Evolutionary conservation across 1,284 basidiomycete genomes (phyloP).

Genomic region (Ustanciosporium gigantosporum): DNA sequence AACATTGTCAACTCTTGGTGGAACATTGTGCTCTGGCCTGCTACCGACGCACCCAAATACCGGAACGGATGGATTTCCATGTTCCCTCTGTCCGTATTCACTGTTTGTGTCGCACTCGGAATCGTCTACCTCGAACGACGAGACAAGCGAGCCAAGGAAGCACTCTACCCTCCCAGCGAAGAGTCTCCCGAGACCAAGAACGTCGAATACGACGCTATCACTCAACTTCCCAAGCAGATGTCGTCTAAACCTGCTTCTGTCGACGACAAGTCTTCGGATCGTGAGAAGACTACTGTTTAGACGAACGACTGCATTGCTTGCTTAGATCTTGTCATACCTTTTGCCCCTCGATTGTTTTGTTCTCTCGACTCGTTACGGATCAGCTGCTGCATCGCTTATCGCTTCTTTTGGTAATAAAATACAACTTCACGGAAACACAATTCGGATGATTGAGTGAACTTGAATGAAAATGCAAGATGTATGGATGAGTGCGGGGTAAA

Average conservation of each 20-base stretch:
- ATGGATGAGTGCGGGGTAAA: too few relatives aligned
- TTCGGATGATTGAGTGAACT: too few relatives aligned
- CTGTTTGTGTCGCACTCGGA: constrained; percentile 14
- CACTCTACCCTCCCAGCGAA: neutral
- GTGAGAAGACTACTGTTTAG: too few relatives aligned
- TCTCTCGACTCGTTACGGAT: too few relatives aligned
- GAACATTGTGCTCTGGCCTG: constrained; percentile 48
- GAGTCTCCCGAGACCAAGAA: neutral
- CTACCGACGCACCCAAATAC: constrained; percentile 44
- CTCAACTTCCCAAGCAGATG: neutral
- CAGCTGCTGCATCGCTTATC: too few relatives aligned
- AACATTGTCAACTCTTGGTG: constrained; percentile 53
- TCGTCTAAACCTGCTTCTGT: constrained; percentile 1
- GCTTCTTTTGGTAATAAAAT: too few relatives aligned
- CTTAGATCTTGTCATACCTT: too few relatives aligned
- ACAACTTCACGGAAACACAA: too few relatives aligned
- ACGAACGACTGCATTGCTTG: too few relatives aligned
- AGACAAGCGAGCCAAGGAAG: constrained; percentile 8
- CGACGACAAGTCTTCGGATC: constrained; percentile 10
- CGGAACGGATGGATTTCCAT: constrained; percentile 48
- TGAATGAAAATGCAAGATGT: too few relatives aligned
- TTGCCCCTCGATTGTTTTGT: too few relatives aligned
- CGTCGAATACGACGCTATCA: neutral
- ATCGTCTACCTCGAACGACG: constrained; percentile 29
- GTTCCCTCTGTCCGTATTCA: constrained; percentile 28